Evolutionary conservation across 176 grass and related monocot genomes (phyloP).

Genomic region (Aegilops speltoides): DNA sequence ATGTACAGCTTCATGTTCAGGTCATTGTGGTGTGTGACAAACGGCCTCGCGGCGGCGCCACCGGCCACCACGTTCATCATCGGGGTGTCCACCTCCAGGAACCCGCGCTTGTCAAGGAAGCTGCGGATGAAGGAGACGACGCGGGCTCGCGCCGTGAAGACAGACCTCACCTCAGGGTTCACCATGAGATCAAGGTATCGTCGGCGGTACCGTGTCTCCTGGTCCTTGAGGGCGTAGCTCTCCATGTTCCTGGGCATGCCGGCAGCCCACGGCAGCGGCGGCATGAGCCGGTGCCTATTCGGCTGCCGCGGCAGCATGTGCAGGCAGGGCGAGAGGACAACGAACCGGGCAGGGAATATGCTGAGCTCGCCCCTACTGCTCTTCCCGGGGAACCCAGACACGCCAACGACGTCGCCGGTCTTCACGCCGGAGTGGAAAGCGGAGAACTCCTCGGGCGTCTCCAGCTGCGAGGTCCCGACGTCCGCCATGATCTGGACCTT

Average conservation of each 20-base stretch:
- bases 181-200: conserved; percentile 90
- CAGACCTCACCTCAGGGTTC: conserved; percentile 80
- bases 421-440: too few relatives aligned
- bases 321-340: conserved; percentile 80
- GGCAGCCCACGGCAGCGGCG: too few relatives aligned
- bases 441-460: too few relatives aligned
- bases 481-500: too few relatives aligned
- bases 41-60: conserved; percentile 74
- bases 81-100: conserved; percentile 76
- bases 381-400: conserved; percentile 24
- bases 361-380: conserved; percentile 90
- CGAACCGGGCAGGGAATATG: conserved; percentile 62
- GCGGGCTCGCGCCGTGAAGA: conserved; percentile 68
- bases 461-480: too few relatives aligned
- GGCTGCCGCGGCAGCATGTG: conserved; percentile 86
- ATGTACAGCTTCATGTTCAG: conserved; percentile 83
- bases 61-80: conserved; percentile 91
- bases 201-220: conserved; percentile 85
- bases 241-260: conserved; percentile 57
- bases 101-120: conserved; percentile 72
- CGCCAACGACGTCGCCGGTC: too few relatives aligned
- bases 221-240: conserved; percentile 83
- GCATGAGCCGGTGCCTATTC: background rate
- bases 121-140: conserved; percentile 63
- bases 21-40: conserved; percentile 83